Percentiles rank a stretch among this genome's conserved stretches.
These are phyloP conservation scores for Plantago major DNA, from an alignment of 257 asterid species.

Conservation along the genomic window DNA sequence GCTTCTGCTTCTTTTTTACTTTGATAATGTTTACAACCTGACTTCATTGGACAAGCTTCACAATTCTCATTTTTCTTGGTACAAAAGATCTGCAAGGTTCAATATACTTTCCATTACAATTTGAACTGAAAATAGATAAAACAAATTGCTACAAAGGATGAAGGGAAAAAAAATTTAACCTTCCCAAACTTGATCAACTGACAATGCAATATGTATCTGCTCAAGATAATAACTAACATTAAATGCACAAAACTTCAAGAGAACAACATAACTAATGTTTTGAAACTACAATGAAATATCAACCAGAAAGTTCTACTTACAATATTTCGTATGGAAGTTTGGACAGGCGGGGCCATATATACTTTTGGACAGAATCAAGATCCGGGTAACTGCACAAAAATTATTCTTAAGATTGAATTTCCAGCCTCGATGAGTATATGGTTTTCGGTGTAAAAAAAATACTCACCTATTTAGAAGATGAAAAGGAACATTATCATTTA, in stretches of 20 bases:
- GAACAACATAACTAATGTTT: background rate
- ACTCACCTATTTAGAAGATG: constrained; percentile 50
- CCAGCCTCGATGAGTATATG: background rate
- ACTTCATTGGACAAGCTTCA: constrained; percentile 53
- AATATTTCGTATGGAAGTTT: constrained; percentile 1
- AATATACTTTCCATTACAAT: too few relatives aligned
- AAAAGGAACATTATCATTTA: constrained; percentile 42
- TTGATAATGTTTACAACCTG: constrained; percentile 49
- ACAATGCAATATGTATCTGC: constrained; percentile 53
- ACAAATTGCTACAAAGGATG: too few relatives aligned
- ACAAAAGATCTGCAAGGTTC: constrained; percentile 39
- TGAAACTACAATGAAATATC: background rate
- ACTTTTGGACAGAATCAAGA: constrained; percentile 43
- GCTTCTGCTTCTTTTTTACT: constrained; percentile 23
- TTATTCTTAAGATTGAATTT: too few relatives aligned
- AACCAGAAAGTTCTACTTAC: constrained; percentile 24
- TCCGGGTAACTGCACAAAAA: constrained; percentile 41
- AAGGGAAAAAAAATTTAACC: constrained; percentile 26
- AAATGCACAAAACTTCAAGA: background rate
- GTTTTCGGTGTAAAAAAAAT: background rate
- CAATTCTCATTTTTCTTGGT: constrained; percentile 51
- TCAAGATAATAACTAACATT: constrained; percentile 10
- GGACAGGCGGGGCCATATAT: constrained; percentile 53
- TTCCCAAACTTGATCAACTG: constrained; percentile 50
- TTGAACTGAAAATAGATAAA: too few relatives aligned